Evolutionary conservation across 352 stramenopile genomes (phyloP).

Genomic region (Pythium rishiriense): DNA sequence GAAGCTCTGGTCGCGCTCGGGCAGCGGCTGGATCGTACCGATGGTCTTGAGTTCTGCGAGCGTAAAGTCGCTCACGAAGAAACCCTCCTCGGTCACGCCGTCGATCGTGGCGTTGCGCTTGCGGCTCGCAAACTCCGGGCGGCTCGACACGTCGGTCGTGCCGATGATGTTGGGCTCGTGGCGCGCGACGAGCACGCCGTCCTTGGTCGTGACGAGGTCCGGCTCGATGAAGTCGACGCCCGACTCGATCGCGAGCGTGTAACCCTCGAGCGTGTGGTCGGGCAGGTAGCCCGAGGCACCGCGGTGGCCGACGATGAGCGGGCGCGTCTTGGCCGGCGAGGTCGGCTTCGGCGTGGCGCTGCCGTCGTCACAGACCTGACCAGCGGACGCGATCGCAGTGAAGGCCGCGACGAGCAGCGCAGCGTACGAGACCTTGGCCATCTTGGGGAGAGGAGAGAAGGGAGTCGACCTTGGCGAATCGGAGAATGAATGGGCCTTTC

Average conservation of each 20-base stretch:
- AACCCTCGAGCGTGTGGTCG: conserved; percentile 89
- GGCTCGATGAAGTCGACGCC: conserved; percentile 92
- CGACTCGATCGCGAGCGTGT: conserved; percentile 87
- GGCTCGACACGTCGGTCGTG: conserved; percentile 85
- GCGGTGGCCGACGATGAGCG: conserved; percentile 79
- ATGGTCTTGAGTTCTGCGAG: conserved; percentile 89
- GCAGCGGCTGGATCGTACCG: conserved; percentile 72
- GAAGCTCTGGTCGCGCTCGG: conserved; percentile 76
- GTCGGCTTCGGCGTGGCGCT: conserved; percentile 21
- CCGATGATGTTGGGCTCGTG: conserved; percentile 89
- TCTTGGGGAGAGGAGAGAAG: conserved; percentile 21
- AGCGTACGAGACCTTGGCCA: conserved; percentile 49
- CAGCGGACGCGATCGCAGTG: conserved; percentile 27
- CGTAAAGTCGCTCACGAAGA: conserved; percentile 92
- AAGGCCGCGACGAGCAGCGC: conserved; percentile 33
- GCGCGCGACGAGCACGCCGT: conserved; percentile 78
- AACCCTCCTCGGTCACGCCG: conserved; percentile 58
- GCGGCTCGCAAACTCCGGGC: conserved; percentile 70
- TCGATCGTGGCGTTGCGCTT: conserved; percentile 61
- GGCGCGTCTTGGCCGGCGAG: conserved; percentile 35
- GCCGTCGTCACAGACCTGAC: conserved; percentile 37
- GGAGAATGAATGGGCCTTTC: conserved; percentile 5
- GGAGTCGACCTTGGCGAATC: conserved; percentile 22
- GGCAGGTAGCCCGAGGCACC: conserved; percentile 89
- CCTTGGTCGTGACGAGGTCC: conserved; percentile 88